phyloP scores from a whole-genome alignment of 1,284 basidiomycete species.

The Cutaneotrichosporon cyanovorans region DNA sequence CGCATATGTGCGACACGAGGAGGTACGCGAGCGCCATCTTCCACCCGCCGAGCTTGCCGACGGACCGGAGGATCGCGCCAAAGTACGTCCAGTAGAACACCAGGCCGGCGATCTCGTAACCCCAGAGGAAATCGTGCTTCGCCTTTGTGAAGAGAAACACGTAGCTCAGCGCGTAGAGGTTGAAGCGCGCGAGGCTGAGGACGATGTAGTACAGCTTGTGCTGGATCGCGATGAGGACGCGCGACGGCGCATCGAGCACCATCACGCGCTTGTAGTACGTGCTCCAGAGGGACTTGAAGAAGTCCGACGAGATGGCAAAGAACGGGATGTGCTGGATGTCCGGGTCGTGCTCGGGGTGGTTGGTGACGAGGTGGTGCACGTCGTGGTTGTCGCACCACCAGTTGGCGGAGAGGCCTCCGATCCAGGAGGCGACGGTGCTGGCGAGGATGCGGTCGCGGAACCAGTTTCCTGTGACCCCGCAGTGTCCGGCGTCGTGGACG shows the following conservation, averaged over 20 bases:
- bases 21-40: constrained; percentile 48
- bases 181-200: constrained; percentile 88
- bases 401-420: constrained; percentile 86
- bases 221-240: constrained; percentile 66
- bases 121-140: constrained; percentile 41
- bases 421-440: constrained; percentile 63
- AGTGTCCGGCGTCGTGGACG: constrained; percentile 91
- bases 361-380: constrained; percentile 93
- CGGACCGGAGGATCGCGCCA: constrained; percentile 43
- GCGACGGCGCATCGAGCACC: constrained; percentile 65
- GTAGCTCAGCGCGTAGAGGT: constrained; percentile 88
- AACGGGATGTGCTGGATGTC: constrained; percentile 88
- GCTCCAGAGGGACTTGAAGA: constrained; percentile 78
- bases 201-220: constrained; percentile 91
- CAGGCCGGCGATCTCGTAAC: constrained; percentile 49
- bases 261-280: constrained; percentile 91
- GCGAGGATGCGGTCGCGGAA: constrained; percentile 69
- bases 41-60: constrained; percentile 36
- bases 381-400: constrained; percentile 99
- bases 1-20: constrained; percentile 50
- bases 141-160: constrained; percentile 56
- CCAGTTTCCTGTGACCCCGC: constrained; percentile 86
- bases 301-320: constrained; percentile 84
- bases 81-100: constrained; percentile 53
- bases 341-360: constrained; percentile 93